phyloP scores from a whole-genome alignment of 768 basidiomycete species.

The Coprinopsis strossmayeri region DNA sequence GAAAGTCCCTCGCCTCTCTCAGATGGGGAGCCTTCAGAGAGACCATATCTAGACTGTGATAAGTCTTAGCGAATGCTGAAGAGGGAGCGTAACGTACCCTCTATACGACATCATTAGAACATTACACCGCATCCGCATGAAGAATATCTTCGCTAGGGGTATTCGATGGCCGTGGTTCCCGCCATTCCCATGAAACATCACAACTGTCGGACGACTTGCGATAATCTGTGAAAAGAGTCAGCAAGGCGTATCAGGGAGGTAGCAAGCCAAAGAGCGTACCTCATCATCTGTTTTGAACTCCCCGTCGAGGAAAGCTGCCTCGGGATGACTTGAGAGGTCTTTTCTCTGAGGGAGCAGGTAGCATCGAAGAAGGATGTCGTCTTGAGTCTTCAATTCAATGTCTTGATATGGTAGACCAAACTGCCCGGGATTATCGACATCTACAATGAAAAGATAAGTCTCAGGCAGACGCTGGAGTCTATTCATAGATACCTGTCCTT shows the following conservation, averaged over 20 bases:
- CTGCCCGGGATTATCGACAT: constrained; percentile 65
- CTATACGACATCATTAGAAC: constrained; percentile 93
- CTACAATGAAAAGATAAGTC: constrained; percentile 26
- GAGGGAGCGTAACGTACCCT: constrained; percentile 49
- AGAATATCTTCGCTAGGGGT: constrained; percentile 82
- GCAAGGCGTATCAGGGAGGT: not conserved
- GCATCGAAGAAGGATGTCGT: constrained; percentile 63
- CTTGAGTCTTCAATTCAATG: constrained; percentile 63
- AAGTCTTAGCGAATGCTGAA: not conserved
- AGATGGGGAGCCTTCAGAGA: constrained; percentile 79
- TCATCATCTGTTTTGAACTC: constrained; percentile 50
- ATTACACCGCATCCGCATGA: constrained; percentile 79
- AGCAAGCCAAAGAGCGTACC: constrained; percentile 25
- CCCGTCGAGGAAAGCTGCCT: constrained; percentile 26
- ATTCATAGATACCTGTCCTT: constrained; percentile 51
- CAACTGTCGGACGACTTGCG: constrained; percentile 66
- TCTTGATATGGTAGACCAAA: constrained; percentile 73
- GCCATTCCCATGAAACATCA: constrained; percentile 93
- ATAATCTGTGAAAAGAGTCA: constrained; percentile 29
- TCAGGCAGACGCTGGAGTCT: not conserved
- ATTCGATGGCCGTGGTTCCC: constrained; percentile 87
- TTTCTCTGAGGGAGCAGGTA: constrained; percentile 70
- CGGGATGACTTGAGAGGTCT: constrained; percentile 32
- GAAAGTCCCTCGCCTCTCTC: constrained; percentile 55
- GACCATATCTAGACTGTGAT: constrained; percentile 61